Evolutionary conservation across 2,329 filamentous ascomycete species (phyloP), one percentile per base, ranked within the genome.

Genomic region (Fusarium neocosmosporiellum): DNA sequence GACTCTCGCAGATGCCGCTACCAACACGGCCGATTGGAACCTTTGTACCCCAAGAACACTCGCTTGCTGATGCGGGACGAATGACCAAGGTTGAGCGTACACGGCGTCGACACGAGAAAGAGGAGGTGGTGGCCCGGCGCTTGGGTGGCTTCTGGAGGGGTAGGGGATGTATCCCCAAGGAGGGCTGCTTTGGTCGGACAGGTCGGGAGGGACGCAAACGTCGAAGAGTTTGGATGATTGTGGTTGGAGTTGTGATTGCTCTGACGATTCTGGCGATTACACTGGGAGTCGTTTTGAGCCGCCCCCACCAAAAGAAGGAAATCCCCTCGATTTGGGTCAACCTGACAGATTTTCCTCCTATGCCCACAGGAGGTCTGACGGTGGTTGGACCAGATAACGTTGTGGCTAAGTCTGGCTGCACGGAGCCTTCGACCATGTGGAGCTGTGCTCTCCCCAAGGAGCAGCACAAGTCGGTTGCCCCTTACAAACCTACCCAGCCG

Each of bases 381-480:
- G 88, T 98, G 18, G 89, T 93, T 18, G 92, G 92, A 7, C 90
- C 94, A 0, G 89, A 93, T 74, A 90, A 92, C 58, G 88, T 88
- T 0, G 83, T 87, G 2, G 84, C 89, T n/a, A 88, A 90, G 62
- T 89, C 89, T 24, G 89, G 88, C 8, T 98, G 95, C 75, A 90
- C 95, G 5, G 84, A 87, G 9, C 92, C 92, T 1, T 86, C 90
- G 11, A 93, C 93, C 0, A 81, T 96, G 63, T 98, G 95, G 95
- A 97, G 93, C 79, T 98, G 95, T 80, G 88, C 91, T 13, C 82
- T 97, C 18, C 94, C 95, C 3, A 94, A 94, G 79, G 94, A 95
- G 74, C 83, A 94, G 67, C 93, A 95, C 48, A 82, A 87, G 5
- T 86, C 87, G 1, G 89, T 92, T 48, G 83, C 86, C 2, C 91